Percentiles rank a stretch among this genome's conserved stretches.
Evolutionary conservation across 352 stramenopile species (phyloP).

Genomic region (Aphanomyces astaci): DNA sequence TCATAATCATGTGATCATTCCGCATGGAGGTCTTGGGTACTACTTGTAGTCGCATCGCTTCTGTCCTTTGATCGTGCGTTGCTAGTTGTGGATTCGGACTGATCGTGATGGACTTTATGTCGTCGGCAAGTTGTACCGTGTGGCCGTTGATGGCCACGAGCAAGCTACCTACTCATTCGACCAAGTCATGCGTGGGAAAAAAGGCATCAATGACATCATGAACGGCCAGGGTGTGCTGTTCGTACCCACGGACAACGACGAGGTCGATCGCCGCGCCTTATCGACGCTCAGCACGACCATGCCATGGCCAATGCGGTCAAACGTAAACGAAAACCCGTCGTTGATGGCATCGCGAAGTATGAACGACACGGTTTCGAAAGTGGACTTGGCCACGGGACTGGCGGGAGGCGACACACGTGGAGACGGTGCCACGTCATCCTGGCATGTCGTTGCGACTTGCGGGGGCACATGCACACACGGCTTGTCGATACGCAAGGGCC

Average conservation of each 20-base stretch:
- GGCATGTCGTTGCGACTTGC: too few relatives aligned
- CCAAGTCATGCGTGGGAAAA: too few relatives aligned
- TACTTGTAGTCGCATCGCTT: slow-evolving; percentile 16
- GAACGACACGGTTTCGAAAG: slow-evolving; percentile 15
- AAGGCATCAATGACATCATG: too few relatives aligned
- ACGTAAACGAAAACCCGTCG: slow-evolving; percentile 17
- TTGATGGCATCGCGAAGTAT: slow-evolving; percentile 19
- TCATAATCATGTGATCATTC: too few relatives aligned
- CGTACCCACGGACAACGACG: not conserved
- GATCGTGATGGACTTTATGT: not conserved
- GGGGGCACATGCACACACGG: too few relatives aligned
- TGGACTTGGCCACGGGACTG: not conserved
- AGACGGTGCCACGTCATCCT: not conserved
- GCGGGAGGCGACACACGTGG: not conserved
- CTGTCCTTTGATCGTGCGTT: not conserved
- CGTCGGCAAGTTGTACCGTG: not conserved
- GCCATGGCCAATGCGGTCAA: slow-evolving; percentile 20
- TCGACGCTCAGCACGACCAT: slow-evolving; percentile 14
- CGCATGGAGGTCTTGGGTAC: not conserved
- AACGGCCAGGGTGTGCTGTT: not conserved
- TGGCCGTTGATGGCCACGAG: slow-evolving; percentile 7
- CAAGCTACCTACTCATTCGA: not conserved
- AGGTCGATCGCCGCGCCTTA: not conserved
- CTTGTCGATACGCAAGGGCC: slow-evolving; percentile 17
- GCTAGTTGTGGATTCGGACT: not conserved